Evolutionary conservation across 768 basidiomycete genomes (phyloP).

Genomic region (Coprinopsis strossmayeri): DNA sequence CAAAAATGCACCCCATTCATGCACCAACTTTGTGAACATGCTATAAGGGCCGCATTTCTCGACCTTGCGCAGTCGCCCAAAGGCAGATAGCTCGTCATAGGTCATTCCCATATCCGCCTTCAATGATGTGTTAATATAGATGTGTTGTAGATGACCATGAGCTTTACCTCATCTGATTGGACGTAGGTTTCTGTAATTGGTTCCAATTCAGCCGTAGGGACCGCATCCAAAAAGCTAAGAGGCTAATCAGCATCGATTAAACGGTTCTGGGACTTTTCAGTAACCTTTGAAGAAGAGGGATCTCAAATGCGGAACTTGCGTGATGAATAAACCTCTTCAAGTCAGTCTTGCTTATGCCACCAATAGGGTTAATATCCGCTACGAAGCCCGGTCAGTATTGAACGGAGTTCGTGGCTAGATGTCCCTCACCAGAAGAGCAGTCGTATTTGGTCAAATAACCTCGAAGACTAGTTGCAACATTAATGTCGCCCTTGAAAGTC

Average conservation of each 20-base stretch:
- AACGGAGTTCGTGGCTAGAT: too few relatives aligned
- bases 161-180: conserved; percentile 84
- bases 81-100: conserved; percentile 91
- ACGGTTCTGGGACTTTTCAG: conserved; percentile 14
- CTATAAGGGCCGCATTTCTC: conserved; percentile 98
- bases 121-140: conserved; percentile 4
- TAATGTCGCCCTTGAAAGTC: not conserved
- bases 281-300: conserved; percentile 79
- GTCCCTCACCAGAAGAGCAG: conserved; percentile 76
- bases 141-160: not conserved
- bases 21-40: conserved; percentile 92
- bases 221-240: conserved; percentile 79
- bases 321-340: conserved; percentile 92
- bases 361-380: conserved; percentile 99
- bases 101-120: conserved; percentile 99
- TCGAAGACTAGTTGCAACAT: conserved; percentile 53
- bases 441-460: conserved; percentile 99
- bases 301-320: conserved; percentile 68
- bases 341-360: conserved; percentile 96
- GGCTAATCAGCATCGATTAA: not conserved
- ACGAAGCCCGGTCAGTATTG: too few relatives aligned
- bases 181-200: conserved; percentile 93
- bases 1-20: conserved; percentile 85
- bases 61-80: conserved; percentile 88
- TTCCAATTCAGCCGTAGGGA: conserved; percentile 94